Percentiles rank a stretch among this genome's conserved stretches.
phyloP scores from a whole-genome alignment of 345 rosid genomes.

The Citrus medica region DNA sequence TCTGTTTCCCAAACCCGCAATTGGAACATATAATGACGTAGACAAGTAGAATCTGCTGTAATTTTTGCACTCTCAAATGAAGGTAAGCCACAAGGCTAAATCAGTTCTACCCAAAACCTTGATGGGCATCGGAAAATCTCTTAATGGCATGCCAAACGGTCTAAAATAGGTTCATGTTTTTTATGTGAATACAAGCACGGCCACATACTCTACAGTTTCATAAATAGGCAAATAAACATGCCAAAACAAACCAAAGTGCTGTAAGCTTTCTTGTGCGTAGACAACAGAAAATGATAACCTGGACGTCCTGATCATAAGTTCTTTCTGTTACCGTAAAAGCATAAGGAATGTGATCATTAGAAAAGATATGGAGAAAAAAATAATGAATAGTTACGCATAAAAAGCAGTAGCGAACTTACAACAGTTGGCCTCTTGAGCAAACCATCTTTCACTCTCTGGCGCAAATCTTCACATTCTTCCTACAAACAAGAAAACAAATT shows the following conservation, averaged over 20 bases:
- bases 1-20: not conserved
- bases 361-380: not conserved
- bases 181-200: not conserved
- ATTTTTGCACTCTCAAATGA: not conserved
- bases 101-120: not conserved
- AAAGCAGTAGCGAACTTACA: slow-evolving; percentile 43
- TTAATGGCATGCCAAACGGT: not conserved
- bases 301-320: not conserved
- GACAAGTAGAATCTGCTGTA: not conserved
- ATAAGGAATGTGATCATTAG: not conserved
- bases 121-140: not conserved
- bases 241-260: not conserved
- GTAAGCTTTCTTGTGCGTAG: not conserved
- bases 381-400: not conserved
- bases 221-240: not conserved
- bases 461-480: slow-evolving; percentile 86
- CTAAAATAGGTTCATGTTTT: not conserved
- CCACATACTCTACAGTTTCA: not conserved
- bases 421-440: slow-evolving; percentile 55
- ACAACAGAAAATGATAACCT: not conserved
- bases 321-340: not conserved
- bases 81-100: not conserved
- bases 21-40: not conserved
- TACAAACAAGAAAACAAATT: slow-evolving; percentile 34
- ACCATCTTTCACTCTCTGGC: slow-evolving; percentile 47